Base-by-base conservation (phyloP, 2,329 filamentous ascomycete species). In the Penicillium sp. region DNA sequence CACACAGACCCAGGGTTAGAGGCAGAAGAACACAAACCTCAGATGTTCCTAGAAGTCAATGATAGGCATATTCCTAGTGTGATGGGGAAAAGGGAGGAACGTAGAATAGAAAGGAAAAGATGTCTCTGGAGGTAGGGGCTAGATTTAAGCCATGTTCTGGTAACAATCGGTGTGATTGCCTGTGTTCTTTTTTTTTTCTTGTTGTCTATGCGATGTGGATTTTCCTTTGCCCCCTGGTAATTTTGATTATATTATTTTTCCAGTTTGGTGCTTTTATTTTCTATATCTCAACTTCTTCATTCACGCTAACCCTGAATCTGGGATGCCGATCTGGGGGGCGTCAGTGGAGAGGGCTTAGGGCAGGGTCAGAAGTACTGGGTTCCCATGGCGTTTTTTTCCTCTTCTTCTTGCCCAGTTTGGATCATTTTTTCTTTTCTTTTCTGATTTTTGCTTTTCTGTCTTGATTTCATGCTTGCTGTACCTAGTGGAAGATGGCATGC, bases 141-240 rank as follows among this genome's bases (percentile, higher is more conserved):
- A 55, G 51, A 55, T 59, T 60, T 59, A 59, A 59, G 48, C 51
- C 54, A 55, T 56, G 52, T 56, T 57, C 48, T 47, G 43, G 47
- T 48, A 47, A 48, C 45, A 46, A 55, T 51, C 46, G 37, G 41
- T 43, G 39, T 55, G 51, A 54, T 55, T 52, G 48, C 44, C 39
- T 46, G 41, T 31, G 39, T 28, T 44, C 30, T 45, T 42, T 37
- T 40, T 40, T 35, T 33, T 43, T 41, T 14, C 37, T 29, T 30
- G 30, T 32, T 28, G 12, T 27, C 22, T 28, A 22, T 12, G 37
- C 11, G 14, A n/a, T 4, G 25, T 4, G 25, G 4, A n/a, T n/a
- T 13, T 4, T 27, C 4, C 23, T 32, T 40, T 32, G 25, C 25
- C 37, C 43, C 43, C 39, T 36, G 27, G 41, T 32, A 25, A 31